Conservation (phyloP, 2,329 filamentous ascomycete genomes). For the Gnomoniopsis smithogilvyi region DNA sequence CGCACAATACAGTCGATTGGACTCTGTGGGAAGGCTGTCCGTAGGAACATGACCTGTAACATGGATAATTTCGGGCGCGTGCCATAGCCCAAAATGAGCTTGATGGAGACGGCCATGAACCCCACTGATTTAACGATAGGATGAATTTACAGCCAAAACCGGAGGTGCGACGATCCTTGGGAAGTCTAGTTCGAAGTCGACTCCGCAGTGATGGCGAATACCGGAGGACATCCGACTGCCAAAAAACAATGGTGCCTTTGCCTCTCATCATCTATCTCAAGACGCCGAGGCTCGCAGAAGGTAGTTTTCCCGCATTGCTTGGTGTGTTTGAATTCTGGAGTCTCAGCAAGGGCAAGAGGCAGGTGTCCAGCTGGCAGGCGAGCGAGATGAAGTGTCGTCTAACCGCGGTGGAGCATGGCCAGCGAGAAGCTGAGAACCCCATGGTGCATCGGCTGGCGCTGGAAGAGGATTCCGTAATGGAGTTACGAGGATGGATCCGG, state of each 20-base stretch:
- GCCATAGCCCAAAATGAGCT: too few species aligned
- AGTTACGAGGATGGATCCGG: neutral
- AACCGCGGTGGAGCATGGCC: neutral
- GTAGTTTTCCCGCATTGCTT: too few species aligned
- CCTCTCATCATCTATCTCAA: too few species aligned
- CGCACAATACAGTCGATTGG: too few species aligned
- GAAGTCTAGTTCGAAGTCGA: neutral
- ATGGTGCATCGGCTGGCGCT: neutral
- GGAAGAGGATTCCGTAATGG: constrained; percentile 1
- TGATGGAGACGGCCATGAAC: too few species aligned
- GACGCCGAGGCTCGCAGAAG: neutral
- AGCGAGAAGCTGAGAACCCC: neutral
- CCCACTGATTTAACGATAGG: too few species aligned
- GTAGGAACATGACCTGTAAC: too few species aligned
- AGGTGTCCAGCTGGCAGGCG: neutral
- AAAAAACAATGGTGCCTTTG: too few species aligned
- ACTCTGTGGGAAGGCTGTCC: neutral
- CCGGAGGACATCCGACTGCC: neutral
- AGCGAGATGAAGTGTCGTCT: neutral
- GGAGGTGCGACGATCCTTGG: neutral
- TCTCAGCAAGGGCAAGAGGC: neutral
- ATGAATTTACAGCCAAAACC: too few species aligned
- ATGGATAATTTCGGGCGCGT: too few species aligned
- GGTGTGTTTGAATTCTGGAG: too few species aligned
- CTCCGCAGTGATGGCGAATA: neutral